Evolutionary conservation across 148 eudicot species (phyloP), one percentile per base, ranked within the genome.

Genomic region (Beta vulgaris): DNA sequence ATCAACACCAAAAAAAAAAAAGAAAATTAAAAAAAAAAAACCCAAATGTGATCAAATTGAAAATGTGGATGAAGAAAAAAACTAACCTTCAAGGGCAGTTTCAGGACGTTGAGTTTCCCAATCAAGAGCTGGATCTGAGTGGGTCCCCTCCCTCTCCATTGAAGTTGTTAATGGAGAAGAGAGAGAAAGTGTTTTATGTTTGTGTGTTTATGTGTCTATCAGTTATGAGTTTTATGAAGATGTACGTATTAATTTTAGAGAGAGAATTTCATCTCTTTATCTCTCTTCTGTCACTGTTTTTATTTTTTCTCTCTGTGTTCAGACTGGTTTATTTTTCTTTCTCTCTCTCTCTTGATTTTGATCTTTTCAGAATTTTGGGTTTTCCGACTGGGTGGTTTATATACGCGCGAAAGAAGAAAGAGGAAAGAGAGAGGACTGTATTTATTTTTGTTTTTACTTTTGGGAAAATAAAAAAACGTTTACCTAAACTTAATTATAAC

Each of bases 71-170:
- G 53, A 64, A 19, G 6, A 31, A 40, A 26, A 54, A 64, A 25
- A 58, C 80, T 77, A 18, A 78, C 93, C 90, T 82, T 87, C 82
- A 7, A 87, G 78, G 35, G 83, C 88, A 10, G 89, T 84, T 69
- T 76, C 82, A 3, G 78, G 81, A 4, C 76, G 81, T 2, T 82
- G 81, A 49, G 73, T 77, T 26, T 76, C 64, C 85, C 88, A 85
- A 65, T 83, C 84, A 15, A 79, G 67, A 34, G 75, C 75, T 72
- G 87, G 87, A 82, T 89, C 88, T 82, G 85, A 72, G 28, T 74
- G 68, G 54, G 84, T 31, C 44, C 81, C 86, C 10, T 84, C 83
- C 76, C 64, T 42, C 39, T 80, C 71, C 73, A 77, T 79, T 76
- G 73, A 44, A 70, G 53, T 36, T 25, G 74, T 29, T 53, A 37